Percentiles rank a stretch among this genome's conserved stretches.
Conservation (phyloP, 148 eudicot genomes). For the Drosera capensis region DNA sequence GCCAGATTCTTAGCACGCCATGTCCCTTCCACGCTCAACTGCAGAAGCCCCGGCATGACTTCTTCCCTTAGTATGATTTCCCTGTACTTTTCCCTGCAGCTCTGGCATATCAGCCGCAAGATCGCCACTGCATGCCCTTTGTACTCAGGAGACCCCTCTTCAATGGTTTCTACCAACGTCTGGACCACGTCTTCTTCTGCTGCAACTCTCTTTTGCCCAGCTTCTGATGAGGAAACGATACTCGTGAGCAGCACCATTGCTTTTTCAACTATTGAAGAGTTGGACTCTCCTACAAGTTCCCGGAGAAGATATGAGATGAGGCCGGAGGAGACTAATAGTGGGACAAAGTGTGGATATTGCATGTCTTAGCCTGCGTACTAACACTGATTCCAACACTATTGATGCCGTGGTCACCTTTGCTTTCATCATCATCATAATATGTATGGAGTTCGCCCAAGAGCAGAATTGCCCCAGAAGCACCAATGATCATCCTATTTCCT, state of each 20-base stretch:
- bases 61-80: slow-evolving; percentile 51
- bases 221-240: slow-evolving; percentile 32
- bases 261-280: slow-evolving; percentile 44
- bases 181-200: slow-evolving; percentile 22
- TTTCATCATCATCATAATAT: neutral
- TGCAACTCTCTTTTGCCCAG: slow-evolving; percentile 21
- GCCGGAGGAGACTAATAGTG: slow-evolving; percentile 20
- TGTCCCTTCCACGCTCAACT: slow-evolving; percentile 52
- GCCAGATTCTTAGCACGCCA: slow-evolving; percentile 40
- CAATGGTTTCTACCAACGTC: slow-evolving; percentile 46
- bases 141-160: slow-evolving; percentile 40
- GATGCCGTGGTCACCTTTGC: neutral
- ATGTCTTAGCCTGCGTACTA: slow-evolving; percentile 42
- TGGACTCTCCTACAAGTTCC: slow-evolving; percentile 31
- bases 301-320: slow-evolving; percentile 19
- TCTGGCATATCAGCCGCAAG: slow-evolving; percentile 31
- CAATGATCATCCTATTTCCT: slow-evolving; percentile 30
- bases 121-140: slow-evolving; percentile 52
- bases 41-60: slow-evolving; percentile 55
- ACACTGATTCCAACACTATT: slow-evolving; percentile 1
- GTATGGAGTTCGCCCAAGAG: slow-evolving; percentile 27
- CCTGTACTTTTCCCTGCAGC: slow-evolving; percentile 40
- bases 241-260: slow-evolving; percentile 37
- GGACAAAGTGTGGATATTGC: slow-evolving; percentile 35
- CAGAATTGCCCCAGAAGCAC: slow-evolving; percentile 33